A percentile compares a stretch with the other conserved stretches of the same genome.
phyloP scores from a whole-genome alignment of 2,329 filamentous ascomycete genomes.

The Neonectria magnoliae region DNA sequence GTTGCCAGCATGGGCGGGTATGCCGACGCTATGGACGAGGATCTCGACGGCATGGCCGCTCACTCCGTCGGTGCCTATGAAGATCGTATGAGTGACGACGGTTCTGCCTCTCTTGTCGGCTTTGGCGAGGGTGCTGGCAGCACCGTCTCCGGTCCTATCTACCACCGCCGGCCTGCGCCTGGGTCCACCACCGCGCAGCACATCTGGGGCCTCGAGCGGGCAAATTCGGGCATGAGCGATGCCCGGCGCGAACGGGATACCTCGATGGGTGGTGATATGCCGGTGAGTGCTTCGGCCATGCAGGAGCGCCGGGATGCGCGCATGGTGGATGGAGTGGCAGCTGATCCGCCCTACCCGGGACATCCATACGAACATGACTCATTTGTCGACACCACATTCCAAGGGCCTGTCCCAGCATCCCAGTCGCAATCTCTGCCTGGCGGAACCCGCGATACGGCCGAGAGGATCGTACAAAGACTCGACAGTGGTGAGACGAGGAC shows the following conservation, averaged over 20 bases:
- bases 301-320: slow-evolving; percentile 68
- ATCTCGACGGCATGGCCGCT: slow-evolving; percentile 56
- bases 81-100: slow-evolving; percentile 87
- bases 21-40: slow-evolving; percentile 63
- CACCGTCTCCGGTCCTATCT: slow-evolving; percentile 82
- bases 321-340: slow-evolving; percentile 73
- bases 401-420: slow-evolving; percentile 62
- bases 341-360: slow-evolving; percentile 59
- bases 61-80: slow-evolving; percentile 63
- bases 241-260: slow-evolving; percentile 49
- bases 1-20: slow-evolving; percentile 65
- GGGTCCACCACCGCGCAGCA: slow-evolving; percentile 50
- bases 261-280: slow-evolving; percentile 52
- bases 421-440: slow-evolving; percentile 34
- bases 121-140: slow-evolving; percentile 93
- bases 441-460: slow-evolving; percentile 64
- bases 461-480: slow-evolving; percentile 70
- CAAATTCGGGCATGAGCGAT: slow-evolving; percentile 63
- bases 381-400: slow-evolving; percentile 73
- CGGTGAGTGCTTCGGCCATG: slow-evolving; percentile 56
- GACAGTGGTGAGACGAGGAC: slow-evolving; percentile 59
- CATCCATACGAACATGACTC: slow-evolving; percentile 61
- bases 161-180: slow-evolving; percentile 63
- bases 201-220: slow-evolving; percentile 60
- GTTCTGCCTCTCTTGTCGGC: slow-evolving; percentile 83